These are phyloP conservation scores for Fraxinus americana DNA, from an alignment of 257 asterid species.

Conservation along the genomic window DNA sequence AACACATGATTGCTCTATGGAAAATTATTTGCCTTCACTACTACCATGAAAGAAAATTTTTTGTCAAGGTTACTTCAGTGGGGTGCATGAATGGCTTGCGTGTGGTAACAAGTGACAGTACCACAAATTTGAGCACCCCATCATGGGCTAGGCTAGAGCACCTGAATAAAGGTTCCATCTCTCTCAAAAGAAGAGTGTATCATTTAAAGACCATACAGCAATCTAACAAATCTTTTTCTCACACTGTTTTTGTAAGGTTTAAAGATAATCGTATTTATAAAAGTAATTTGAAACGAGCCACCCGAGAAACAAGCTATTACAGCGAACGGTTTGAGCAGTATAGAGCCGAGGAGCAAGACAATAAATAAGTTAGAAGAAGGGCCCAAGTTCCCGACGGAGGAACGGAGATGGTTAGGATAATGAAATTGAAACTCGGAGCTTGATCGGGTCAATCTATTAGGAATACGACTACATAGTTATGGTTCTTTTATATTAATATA, in stretches of 20 bases:
- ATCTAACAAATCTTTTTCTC: not conserved
- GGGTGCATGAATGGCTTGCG: conserved; percentile 64
- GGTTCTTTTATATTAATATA: no score
- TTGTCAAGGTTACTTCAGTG: conserved; percentile 52
- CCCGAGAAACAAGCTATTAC: no score
- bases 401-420: conserved; percentile 21
- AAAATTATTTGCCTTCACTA: conserved; percentile 40
- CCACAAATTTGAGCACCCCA: conserved; percentile 53
- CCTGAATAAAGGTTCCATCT: conserved; percentile 37
- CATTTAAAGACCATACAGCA: not conserved
- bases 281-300: no score
- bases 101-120: conserved; percentile 48
- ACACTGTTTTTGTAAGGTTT: no score
- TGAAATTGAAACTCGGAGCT: conserved; percentile 19
- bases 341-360: conserved; percentile 8
- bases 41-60: conserved; percentile 36
- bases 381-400: not conserved
- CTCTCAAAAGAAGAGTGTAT: not conserved
- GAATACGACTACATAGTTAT: no score
- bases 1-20: conserved; percentile 42
- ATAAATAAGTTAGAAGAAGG: conserved; percentile 17
- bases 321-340: conserved; percentile 8
- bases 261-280: no score
- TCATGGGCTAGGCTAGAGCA: conserved; percentile 41
- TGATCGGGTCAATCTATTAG: not conserved